Evolutionary conservation across 345 rosid genomes (phyloP).

Genomic region (Aquilaria yunnanensis): DNA sequence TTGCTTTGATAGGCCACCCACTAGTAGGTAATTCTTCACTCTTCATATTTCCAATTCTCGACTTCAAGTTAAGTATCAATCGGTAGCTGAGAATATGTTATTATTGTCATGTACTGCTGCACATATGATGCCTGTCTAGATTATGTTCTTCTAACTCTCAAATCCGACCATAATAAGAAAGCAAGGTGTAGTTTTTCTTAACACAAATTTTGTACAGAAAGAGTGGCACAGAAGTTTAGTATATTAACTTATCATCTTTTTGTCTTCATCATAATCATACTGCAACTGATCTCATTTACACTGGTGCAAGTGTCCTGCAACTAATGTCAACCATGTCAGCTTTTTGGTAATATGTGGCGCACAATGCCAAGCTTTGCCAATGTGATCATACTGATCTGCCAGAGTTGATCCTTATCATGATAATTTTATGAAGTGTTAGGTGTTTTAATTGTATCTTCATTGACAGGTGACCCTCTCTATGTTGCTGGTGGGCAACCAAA

Average conservation of each 20-base stretch:
- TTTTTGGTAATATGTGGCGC: no score
- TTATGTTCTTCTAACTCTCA: no score
- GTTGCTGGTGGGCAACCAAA: constrained; percentile 64
- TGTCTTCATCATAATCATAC: no score
- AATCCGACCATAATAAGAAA: no score
- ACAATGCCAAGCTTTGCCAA: no score
- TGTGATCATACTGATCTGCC: background rate
- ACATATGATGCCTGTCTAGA: background rate
- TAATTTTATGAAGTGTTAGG: background rate
- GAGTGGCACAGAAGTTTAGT: no score
- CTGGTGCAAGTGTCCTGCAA: background rate
- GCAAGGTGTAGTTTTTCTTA: no score
- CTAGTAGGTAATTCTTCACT: constrained; percentile 47
- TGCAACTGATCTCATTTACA: background rate
- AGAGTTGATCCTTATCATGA: no score
- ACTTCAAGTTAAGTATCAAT: background rate
- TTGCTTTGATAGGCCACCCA: constrained; percentile 82
- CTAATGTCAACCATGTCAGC: background rate
- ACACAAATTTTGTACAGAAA: no score
- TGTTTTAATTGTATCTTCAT: background rate
- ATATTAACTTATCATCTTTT: no score
- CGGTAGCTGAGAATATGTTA: background rate
- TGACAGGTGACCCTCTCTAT: constrained; percentile 80
- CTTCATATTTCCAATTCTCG: background rate
- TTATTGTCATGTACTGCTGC: background rate